Percentiles rank a stretch among this genome's conserved stretches.
Evolutionary conservation across 192 early-diverging fungal genomes (phyloP).

Genomic region (Coemansia sp.): DNA sequence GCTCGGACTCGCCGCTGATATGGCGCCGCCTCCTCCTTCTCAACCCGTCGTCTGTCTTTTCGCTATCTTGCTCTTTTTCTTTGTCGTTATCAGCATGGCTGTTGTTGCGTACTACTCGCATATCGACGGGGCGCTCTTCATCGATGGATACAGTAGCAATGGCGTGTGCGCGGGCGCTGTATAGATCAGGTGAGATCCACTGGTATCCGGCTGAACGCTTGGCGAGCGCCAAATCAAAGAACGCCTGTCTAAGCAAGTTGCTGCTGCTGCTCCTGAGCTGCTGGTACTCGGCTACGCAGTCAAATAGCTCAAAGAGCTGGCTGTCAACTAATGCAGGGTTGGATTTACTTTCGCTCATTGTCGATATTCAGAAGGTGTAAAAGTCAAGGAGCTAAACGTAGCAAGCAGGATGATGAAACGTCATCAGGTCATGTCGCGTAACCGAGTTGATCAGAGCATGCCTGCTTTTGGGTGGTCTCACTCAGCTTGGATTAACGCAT

Average conservation of each 20-base stretch:
- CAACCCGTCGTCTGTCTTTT: neutral
- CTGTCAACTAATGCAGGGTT: constrained; percentile 16
- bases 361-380: neutral
- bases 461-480: neutral
- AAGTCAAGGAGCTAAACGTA: neutral
- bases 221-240: constrained; percentile 41
- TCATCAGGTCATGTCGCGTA: neutral
- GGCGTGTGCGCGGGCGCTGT: constrained; percentile 37
- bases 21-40: constrained; percentile 4
- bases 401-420: neutral
- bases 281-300: constrained; percentile 38
- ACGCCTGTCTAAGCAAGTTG: constrained; percentile 27
- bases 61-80: neutral
- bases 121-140: neutral
- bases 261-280: constrained; percentile 9
- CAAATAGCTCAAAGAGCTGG: constrained; percentile 29
- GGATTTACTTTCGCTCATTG: neutral
- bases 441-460: neutral
- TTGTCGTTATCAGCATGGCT: neutral
- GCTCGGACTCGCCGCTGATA: neutral
- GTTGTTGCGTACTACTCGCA: neutral
- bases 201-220: constrained; percentile 49
- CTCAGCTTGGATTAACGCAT: neutral
- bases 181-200: constrained; percentile 49
- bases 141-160: constrained; percentile 29